Conservation (phyloP, 108 stramenopile species). For the Skeletonema marinoi region DNA sequence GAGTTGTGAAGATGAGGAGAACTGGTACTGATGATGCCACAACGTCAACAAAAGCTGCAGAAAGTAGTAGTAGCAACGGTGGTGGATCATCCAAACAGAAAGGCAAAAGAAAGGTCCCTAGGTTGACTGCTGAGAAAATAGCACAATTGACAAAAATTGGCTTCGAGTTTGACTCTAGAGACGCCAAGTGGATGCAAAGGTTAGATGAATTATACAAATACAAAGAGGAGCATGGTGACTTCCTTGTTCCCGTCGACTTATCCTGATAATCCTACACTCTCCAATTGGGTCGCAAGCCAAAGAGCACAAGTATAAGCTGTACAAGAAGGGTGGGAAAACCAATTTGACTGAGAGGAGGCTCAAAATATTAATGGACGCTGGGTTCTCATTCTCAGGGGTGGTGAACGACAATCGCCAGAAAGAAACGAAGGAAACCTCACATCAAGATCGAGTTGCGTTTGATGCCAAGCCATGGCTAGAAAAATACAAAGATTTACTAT, state of each 20-base stretch:
- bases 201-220: conserved; percentile 33
- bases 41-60: not conserved
- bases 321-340: conserved; percentile 30
- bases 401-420: conserved; percentile 29
- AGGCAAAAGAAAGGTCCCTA: conserved; percentile 35
- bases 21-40: not conserved
- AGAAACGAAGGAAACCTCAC: conserved; percentile 37
- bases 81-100: conserved; percentile 17
- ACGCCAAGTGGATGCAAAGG: conserved; percentile 45
- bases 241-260: conserved; percentile 36
- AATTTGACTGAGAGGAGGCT: conserved; percentile 40
- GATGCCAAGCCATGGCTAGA: conserved; percentile 42
- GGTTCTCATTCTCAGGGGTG: conserved; percentile 30
- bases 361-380: conserved; percentile 36
- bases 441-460: conserved; percentile 34
- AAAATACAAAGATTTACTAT: conserved; percentile 31
- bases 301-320: conserved; percentile 43
- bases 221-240: conserved; percentile 37
- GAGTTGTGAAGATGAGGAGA: conserved; percentile 19
- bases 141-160: conserved; percentile 23
- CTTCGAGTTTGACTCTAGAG: conserved; percentile 43
- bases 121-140: conserved; percentile 34
- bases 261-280: conserved; percentile 39
- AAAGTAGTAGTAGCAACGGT: conserved; percentile 2
- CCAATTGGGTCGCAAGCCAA: conserved; percentile 44